Evolutionary conservation across 352 stramenopile genomes (phyloP), one percentile per base, ranked within the genome.

Genomic region (Globisporangium perplexum): DNA sequence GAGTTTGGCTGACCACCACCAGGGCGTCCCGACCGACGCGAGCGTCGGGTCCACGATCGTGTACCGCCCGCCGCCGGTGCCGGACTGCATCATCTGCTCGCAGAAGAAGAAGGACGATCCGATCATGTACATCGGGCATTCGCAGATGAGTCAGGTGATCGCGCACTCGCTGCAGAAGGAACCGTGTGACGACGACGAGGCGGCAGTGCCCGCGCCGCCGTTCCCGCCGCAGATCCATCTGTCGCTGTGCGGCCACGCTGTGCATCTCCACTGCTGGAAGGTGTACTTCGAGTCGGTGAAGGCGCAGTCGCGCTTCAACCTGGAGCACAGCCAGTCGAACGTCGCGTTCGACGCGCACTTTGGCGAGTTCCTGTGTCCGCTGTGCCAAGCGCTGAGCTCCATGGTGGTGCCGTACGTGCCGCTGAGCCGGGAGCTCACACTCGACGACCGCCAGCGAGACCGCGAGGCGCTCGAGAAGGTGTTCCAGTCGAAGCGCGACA

Each of bases 311-410:
- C 69, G 65, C 14, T 83, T 77, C 53, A 85, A 88, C 35, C 48
- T 87, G 18, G 79, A 88, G 59, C 74, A 91, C 49, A 83, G 64
- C 24, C 77, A 88, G 59, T 81, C 76, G 20, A 89, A 87, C 44
- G 87, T 95, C 18, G 84, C 85, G 15, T 93, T 96, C 28, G 84
- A 97, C 50, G 77, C 91, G 1, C 60, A 88, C 39, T 81, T 83
- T 45, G 77, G 82, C 14, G 88, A 97, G 63, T 97, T 96, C 50
- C 66, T 97, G 15, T 97, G 90, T 45, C 90, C 90, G 5, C 62
- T 97, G 17, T 97, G 90, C 53, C 93, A 97, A 58, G 72, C 75
- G 15, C 71, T 97, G 17, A 95, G 85, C 59, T 97, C 92, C n/a
- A 90, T 94, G 66, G 68, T 96, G 2, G 71, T 97, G 30, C 88